These are phyloP conservation scores for Flaveria floridana DNA, from an alignment of 140 eudicot species.

Conservation along the genomic window DNA sequence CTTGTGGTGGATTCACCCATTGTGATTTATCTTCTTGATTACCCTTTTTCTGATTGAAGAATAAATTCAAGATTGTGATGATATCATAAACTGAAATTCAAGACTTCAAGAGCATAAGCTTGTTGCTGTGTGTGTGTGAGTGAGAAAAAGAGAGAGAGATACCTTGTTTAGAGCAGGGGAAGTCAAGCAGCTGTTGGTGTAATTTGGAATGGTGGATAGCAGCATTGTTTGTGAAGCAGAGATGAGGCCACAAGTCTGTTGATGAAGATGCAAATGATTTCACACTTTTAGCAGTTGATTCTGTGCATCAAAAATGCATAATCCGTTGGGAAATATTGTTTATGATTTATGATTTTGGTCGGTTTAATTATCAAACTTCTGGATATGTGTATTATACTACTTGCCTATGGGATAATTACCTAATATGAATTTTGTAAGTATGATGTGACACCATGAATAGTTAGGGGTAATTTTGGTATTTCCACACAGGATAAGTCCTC, in stretches of 20 bases:
- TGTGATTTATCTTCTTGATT: constrained; percentile 31
- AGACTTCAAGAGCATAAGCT: constrained; percentile 6
- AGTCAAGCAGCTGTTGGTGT: neutral
- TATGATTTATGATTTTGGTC: neutral
- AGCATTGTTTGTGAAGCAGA: constrained; percentile 27
- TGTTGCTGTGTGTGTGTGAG: constrained; percentile 23
- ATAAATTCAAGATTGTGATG: neutral
- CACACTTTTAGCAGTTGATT: neutral
- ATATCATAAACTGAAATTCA: neutral
- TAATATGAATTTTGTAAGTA: too few relatives aligned
- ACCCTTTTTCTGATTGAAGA: constrained; percentile 29
- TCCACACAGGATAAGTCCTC: too few relatives aligned
- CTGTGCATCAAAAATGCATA: neutral
- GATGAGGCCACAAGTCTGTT: neutral
- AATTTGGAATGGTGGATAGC: constrained; percentile 30
- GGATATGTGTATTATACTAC: too few relatives aligned
- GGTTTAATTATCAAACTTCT: neutral
- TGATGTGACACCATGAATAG: too few relatives aligned
- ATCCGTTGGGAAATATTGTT: neutral
- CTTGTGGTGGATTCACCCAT: constrained; percentile 18
- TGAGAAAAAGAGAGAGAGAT: constrained; percentile 13
- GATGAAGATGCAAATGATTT: neutral
- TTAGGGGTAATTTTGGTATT: too few relatives aligned
- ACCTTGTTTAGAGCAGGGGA: constrained; percentile 37
- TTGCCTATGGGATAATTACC: too few relatives aligned